These are phyloP conservation scores for Brasenia schreberi DNA, from an alignment of 164 flowering plant species.

Conservation along the genomic window DNA sequence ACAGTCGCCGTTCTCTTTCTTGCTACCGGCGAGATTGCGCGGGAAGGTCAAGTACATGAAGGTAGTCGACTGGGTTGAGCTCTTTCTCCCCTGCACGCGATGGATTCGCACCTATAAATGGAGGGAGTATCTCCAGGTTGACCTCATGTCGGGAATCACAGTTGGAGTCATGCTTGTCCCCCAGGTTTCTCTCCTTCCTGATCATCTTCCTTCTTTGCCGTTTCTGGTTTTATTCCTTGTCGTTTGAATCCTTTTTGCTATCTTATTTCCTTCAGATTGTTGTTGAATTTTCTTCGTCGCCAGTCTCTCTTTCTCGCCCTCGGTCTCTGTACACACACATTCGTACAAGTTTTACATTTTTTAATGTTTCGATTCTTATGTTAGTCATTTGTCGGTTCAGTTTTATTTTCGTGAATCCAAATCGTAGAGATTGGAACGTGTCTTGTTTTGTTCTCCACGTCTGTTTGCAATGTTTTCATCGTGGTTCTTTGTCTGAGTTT, in stretches of 20 bases:
- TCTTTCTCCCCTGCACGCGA: conserved; percentile 58
- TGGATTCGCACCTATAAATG: conserved; percentile 77
- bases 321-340: too few relatives aligned
- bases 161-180: conserved; percentile 98
- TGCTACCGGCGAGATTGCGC: conserved; percentile 21
- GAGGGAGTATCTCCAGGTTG: conserved; percentile 71
- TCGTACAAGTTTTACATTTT: too few relatives aligned
- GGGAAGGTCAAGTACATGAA: conserved; percentile 38
- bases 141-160: conserved; percentile 77
- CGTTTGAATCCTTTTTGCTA: background rate
- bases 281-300: too few relatives aligned
- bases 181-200: conserved; percentile 50
- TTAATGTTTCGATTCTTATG: too few relatives aligned
- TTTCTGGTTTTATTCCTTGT: background rate
- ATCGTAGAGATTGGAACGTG: too few relatives aligned
- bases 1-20: background rate
- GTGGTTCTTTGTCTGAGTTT: too few relatives aligned
- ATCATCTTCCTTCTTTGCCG: background rate
- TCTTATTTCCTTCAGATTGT: too few relatives aligned
- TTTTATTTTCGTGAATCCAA: too few relatives aligned
- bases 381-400: too few relatives aligned
- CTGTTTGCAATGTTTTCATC: too few relatives aligned
- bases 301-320: too few relatives aligned
- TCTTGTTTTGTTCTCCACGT: too few relatives aligned
- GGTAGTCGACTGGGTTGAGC: conserved; percentile 46